These are phyloP conservation scores for Aspergillus sojae DNA, from an alignment of 2,329 filamentous ascomycete species.

Conservation along the genomic window DNA sequence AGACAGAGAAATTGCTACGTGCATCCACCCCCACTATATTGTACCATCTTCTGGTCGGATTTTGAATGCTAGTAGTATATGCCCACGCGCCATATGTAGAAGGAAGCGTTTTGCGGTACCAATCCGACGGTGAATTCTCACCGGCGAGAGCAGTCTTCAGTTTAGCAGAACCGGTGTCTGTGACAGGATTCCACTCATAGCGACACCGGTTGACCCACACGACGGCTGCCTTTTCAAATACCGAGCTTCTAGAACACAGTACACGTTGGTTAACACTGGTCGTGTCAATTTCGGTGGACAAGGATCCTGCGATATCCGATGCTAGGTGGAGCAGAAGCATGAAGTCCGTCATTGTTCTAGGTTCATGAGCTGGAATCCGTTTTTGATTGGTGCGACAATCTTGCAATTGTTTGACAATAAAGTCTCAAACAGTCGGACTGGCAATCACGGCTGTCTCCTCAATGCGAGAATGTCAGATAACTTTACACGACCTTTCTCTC, in stretches of 20 bases:
- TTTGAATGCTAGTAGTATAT: background rate
- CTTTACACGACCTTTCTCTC: conserved; percentile 72
- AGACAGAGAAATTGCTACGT: background rate
- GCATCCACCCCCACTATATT: background rate
- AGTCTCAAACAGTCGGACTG: background rate
- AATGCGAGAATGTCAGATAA: conserved; percentile 64
- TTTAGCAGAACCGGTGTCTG: background rate
- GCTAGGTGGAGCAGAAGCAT: background rate
- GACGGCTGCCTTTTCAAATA: background rate
- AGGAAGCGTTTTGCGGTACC: background rate
- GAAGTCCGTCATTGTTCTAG: background rate
- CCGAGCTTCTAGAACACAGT: background rate
- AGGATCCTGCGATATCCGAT: background rate
- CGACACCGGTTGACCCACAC: conserved; percentile 1
- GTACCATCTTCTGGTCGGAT: background rate
- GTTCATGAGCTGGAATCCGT: background rate
- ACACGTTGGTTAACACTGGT: background rate
- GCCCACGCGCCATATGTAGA: background rate
- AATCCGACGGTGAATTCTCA: background rate
- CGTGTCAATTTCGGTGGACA: background rate
- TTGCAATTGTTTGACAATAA: background rate
- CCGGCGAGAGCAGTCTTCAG: background rate
- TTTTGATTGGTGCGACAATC: background rate
- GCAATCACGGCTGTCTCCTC: conserved; percentile 19
- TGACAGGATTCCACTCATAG: background rate